Evolutionary conservation across 805 yeast genomes (phyloP).

Genomic region (Wickerhamomyces tratensis): DNA sequence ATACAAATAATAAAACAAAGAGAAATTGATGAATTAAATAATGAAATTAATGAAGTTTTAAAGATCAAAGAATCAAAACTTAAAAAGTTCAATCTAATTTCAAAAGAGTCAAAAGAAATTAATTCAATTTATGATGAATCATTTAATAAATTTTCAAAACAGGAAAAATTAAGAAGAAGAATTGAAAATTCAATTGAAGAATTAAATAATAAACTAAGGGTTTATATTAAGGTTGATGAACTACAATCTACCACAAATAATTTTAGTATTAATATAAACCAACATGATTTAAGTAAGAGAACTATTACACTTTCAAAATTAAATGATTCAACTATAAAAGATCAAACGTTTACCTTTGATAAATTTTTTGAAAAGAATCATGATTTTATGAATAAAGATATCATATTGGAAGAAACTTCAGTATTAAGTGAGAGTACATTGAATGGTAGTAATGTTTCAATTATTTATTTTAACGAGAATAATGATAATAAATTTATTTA

Average conservation of each 20-base stretch:
- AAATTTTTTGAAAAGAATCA: not conserved
- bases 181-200: conserved; percentile 42
- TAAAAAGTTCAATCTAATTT: conserved; percentile 12
- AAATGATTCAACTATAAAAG: too few relatives aligned
- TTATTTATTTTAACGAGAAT: not conserved
- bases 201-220: conserved; percentile 22
- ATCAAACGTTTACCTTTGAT: conserved; percentile 1
- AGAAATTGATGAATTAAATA: too few relatives aligned
- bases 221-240: conserved; percentile 5
- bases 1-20: conserved; percentile 1
- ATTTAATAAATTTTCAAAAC: conserved; percentile 22
- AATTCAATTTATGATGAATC: conserved; percentile 15
- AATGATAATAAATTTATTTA: not conserved
- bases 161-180: conserved; percentile 28
- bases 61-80: too few relatives aligned
- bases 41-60: too few relatives aligned
- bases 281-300: not conserved
- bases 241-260: too few relatives aligned
- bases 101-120: conserved; percentile 12
- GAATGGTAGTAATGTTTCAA: conserved; percentile 5
- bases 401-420: conserved; percentile 2
- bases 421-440: conserved; percentile 4
- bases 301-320: not conserved
- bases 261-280: too few relatives aligned
- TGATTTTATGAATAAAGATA: not conserved